phyloP scores from a whole-genome alignment of 495 filamentous ascomycete genomes.

The Chaetomidium leptoderma region DNA sequence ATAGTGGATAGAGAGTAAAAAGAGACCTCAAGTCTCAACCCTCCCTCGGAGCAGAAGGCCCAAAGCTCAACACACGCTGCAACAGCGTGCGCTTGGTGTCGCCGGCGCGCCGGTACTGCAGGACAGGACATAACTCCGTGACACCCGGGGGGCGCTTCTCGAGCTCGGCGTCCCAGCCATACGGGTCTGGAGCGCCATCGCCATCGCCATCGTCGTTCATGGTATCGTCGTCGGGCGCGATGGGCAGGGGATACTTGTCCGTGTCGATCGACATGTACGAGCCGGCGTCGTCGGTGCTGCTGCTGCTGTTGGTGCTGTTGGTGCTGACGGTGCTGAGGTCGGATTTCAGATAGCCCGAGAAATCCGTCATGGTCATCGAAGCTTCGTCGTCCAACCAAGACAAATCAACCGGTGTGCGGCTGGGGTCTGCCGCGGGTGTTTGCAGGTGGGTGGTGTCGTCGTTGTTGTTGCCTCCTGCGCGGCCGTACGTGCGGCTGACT shows the following conservation, averaged over 20 bases:
- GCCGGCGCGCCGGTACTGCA: conserved; percentile 29
- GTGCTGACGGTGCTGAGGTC: conserved; percentile 1
- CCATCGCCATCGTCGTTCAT: conserved; percentile 3
- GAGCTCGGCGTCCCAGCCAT: conserved; percentile 49
- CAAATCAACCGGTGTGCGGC: too few species aligned
- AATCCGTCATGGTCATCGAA: conserved; percentile 14
- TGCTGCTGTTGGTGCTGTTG: not conserved
- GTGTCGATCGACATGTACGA: conserved; percentile 26
- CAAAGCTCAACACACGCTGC: conserved; percentile 40
- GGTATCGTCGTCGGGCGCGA: conserved; percentile 7
- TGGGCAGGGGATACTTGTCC: not conserved
- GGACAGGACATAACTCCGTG: conserved; percentile 9
- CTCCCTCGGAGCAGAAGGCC: conserved; percentile 7
- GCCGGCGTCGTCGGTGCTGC: conserved; percentile 4
- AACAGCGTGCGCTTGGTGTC: conserved; percentile 39
- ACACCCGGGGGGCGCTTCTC: conserved; percentile 15
- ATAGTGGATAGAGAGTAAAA: not conserved
- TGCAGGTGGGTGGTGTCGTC: not conserved
- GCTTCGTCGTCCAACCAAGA: not conserved
- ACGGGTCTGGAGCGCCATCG: conserved; percentile 34
- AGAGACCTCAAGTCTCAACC: conserved; percentile 4
- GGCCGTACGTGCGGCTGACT: conserved; percentile 2
- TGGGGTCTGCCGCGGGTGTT: not conserved
- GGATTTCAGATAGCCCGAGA: conserved; percentile 13
- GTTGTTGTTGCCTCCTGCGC: not conserved